Evolutionary conservation across 2,329 filamentous ascomycete genomes (phyloP).

Genomic region (Aspergillus sergii): DNA sequence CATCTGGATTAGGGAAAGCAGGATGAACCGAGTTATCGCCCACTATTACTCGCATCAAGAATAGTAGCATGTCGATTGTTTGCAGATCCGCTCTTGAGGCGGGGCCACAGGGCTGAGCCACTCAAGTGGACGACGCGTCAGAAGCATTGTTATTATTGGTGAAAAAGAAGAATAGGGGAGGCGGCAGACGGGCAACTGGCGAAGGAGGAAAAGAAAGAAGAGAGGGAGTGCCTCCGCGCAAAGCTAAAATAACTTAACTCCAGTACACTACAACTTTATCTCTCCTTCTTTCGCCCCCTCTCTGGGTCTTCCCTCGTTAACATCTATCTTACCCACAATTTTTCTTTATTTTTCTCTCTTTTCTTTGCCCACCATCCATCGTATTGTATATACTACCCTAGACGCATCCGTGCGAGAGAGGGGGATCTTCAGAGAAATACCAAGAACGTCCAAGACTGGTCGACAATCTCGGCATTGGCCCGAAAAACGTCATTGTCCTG

Average conservation of each 20-base stretch:
- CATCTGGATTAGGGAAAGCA: no score
- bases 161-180: not conserved
- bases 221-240: not conserved
- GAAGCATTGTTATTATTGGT: not conserved
- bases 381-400: not conserved
- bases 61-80: not conserved
- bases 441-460: not conserved
- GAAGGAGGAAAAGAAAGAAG: no score
- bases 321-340: slow-evolving; percentile 1
- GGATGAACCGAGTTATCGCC: no score
- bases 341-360: not conserved
- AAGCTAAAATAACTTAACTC: not conserved
- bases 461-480: slow-evolving; percentile 20
- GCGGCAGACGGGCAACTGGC: not conserved
- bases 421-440: not conserved
- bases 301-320: not conserved
- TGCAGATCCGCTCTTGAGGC: not conserved
- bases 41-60: not conserved
- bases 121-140: slow-evolving; percentile 10
- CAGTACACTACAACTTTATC: not conserved
- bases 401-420: not conserved
- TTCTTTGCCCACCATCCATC: not conserved
- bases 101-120: slow-evolving; percentile 20
- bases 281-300: not conserved
- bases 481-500: slow-evolving; percentile 24